A percentile compares a stretch with the other conserved stretches of the same genome.
Evolutionary conservation across 495 filamentous ascomycete species (phyloP).

Genomic region (Hypoxylon rickii): DNA sequence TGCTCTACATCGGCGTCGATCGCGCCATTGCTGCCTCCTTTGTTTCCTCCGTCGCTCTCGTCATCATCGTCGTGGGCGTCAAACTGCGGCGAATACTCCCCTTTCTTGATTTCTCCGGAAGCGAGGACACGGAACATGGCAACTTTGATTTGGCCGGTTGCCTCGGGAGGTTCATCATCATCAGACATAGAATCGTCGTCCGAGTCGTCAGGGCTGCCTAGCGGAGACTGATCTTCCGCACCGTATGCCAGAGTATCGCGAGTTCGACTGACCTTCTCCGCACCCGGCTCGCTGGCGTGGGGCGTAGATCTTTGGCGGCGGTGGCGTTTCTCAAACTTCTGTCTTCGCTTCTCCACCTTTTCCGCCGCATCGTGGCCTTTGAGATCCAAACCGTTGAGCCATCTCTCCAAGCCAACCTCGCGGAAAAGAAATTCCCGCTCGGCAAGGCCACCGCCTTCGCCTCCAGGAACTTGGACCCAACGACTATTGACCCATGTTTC

Average conservation of each 20-base stretch:
- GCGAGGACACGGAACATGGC: conserved; percentile 94
- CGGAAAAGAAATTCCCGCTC: conserved; percentile 98
- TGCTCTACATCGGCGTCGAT: conserved; percentile 81
- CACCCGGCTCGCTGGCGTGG: conserved; percentile 55
- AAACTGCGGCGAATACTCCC: conserved; percentile 97
- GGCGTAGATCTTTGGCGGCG: conserved; percentile 63
- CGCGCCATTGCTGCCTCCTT: conserved; percentile 45
- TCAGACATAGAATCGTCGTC: conserved; percentile 77
- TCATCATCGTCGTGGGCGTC: conserved; percentile 96
- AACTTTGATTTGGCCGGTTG: conserved; percentile 97
- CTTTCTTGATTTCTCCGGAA: conserved; percentile 94
- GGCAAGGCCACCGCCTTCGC: conserved; percentile 90
- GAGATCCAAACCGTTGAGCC: conserved; percentile 92
- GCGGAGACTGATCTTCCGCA: conserved; percentile 69
- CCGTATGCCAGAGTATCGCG: conserved; percentile 75
- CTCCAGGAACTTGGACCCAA: conserved; percentile 92
- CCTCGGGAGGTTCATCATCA: conserved; percentile 89
- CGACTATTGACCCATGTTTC: conserved; percentile 99
- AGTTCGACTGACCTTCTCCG: conserved; percentile 48
- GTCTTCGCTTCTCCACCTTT: conserved; percentile 82
- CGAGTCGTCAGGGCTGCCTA: conserved; percentile 75
- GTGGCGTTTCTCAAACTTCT: conserved; percentile 85
- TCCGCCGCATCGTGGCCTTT: conserved; percentile 84
- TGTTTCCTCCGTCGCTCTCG: conserved; percentile 53
- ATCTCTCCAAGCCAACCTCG: conserved; percentile 92